Percentiles rank a stretch among this genome's conserved stretches.
phyloP scores from a whole-genome alignment of 2,329 filamentous ascomycete species.

The Cryphonectria parasitica region DNA sequence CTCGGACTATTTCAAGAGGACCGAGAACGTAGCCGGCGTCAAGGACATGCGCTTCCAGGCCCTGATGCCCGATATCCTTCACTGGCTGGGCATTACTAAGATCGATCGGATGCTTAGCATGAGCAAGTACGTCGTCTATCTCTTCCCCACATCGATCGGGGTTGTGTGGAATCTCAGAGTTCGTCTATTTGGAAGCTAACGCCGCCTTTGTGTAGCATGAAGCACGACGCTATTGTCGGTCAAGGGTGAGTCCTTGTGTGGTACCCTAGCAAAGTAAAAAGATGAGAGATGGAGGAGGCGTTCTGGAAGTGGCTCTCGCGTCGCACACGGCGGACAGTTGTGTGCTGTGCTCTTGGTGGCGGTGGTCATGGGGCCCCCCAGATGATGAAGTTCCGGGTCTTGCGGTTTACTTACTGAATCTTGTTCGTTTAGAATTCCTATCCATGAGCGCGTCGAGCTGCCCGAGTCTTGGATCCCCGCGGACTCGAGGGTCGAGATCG shows the following conservation, averaged over 20 bases:
- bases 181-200: neutral
- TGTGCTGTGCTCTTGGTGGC: constrained; percentile 8
- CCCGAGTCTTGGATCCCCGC: constrained; percentile 92
- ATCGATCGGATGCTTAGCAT: constrained; percentile 98
- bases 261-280: constrained; percentile 4
- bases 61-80: constrained; percentile 95
- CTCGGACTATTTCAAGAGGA: constrained; percentile 93
- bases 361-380: constrained; percentile 30
- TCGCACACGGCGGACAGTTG: constrained; percentile 10
- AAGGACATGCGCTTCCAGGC: constrained; percentile 98
- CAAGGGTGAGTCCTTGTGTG: constrained; percentile 62
- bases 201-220: constrained; percentile 65
- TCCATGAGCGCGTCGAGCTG: constrained; percentile 87
- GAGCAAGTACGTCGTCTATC: constrained; percentile 72
- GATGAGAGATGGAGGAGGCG: neutral
- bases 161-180: neutral
- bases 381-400: neutral
- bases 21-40: constrained; percentile 97
- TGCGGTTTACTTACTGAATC: constrained; percentile 29
- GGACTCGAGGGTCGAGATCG: constrained; percentile 96
- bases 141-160: constrained; percentile 19
- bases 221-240: constrained; percentile 84
- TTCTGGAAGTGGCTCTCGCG: neutral
- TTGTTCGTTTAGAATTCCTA: constrained; percentile 65
- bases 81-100: constrained; percentile 98